phyloP scores from a whole-genome alignment of 2,329 filamentous ascomycete genomes.

The Diaporthe australafricana region DNA sequence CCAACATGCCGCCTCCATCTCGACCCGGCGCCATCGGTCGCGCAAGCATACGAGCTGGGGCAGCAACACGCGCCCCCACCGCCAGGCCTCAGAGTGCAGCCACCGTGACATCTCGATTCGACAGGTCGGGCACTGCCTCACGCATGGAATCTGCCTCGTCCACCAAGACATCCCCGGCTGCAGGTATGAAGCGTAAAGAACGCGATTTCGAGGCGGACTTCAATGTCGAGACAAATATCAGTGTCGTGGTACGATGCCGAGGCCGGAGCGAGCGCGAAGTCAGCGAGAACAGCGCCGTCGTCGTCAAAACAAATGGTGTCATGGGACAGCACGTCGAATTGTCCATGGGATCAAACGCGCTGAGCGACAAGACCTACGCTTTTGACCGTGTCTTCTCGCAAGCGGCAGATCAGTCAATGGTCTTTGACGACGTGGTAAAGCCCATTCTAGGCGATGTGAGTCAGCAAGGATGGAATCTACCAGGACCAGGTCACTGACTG shows the following conservation, averaged over 20 bases:
- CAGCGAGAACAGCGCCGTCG: conserved; percentile 92
- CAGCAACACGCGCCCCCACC: conserved; percentile 39
- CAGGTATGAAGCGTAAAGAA: conserved; percentile 85
- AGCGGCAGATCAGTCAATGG: conserved; percentile 91
- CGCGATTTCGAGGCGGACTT: conserved; percentile 78
- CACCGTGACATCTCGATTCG: conserved; percentile 43
- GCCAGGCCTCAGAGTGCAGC: conserved; percentile 40
- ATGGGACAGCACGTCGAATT: conserved; percentile 87
- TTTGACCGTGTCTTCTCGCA: conserved; percentile 98
- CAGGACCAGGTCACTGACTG: conserved; percentile 32
- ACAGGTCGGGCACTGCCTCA: conserved; percentile 66
- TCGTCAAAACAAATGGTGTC: conserved; percentile 88
- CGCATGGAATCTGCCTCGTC: conserved; percentile 78
- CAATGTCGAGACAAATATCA: conserved; percentile 93
- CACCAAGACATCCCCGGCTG: conserved; percentile 62
- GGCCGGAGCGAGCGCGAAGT: conserved; percentile 94
- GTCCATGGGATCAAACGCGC: conserved; percentile 90
- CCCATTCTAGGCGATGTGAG: conserved; percentile 91
- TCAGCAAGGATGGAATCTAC: background rate
- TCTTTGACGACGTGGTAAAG: conserved; percentile 95
- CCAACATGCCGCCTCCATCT: conserved; percentile 41
- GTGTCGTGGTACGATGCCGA: conserved; percentile 94
- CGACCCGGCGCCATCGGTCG: conserved; percentile 42
- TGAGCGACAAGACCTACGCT: conserved; percentile 95
- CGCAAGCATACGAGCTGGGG: conserved; percentile 43